Evolutionary conservation across 768 basidiomycete species (phyloP).

Genomic region (Lactifluus rugatus): DNA sequence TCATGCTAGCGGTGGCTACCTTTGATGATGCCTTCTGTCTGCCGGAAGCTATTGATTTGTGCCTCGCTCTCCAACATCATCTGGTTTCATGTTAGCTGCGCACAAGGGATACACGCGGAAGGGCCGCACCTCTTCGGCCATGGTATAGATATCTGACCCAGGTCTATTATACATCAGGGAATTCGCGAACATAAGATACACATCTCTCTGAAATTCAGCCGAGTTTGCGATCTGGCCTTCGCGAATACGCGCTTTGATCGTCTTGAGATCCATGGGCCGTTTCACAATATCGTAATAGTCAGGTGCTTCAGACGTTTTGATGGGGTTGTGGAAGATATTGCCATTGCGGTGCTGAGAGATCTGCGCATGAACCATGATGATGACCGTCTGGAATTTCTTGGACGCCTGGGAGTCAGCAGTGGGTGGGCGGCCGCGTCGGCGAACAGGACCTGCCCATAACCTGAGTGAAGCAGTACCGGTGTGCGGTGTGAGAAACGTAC

Average conservation of each 20-base stretch:
- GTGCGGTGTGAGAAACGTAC: slow-evolving; percentile 8
- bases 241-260: slow-evolving; percentile 76
- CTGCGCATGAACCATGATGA: slow-evolving; percentile 68
- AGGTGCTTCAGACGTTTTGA: slow-evolving; percentile 79
- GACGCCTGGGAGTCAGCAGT: slow-evolving; percentile 29
- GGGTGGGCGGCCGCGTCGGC: slow-evolving; percentile 21
- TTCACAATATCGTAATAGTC: slow-evolving; percentile 90
- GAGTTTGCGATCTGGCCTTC: slow-evolving; percentile 76
- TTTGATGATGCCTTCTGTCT: slow-evolving; percentile 54
- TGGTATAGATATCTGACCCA: slow-evolving; percentile 73
- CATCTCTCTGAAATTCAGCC: slow-evolving; percentile 81
- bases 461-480: background rate
- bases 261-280: slow-evolving; percentile 93
- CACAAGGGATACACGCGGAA: background rate
- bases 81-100: slow-evolving; percentile 27
- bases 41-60: slow-evolving; percentile 58
- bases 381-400: slow-evolving; percentile 73
- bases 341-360: slow-evolving; percentile 83
- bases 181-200: slow-evolving; percentile 92
- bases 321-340: slow-evolving; percentile 84
- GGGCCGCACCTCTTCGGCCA: slow-evolving; percentile 78
- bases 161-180: slow-evolving; percentile 95
- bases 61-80: slow-evolving; percentile 70
- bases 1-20: slow-evolving; percentile 12
- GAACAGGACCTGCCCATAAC: slow-evolving; percentile 10